Conservation (phyloP, 495 filamentous ascomycete genomes). For the Aspergillus saccharolyticus region DNA sequence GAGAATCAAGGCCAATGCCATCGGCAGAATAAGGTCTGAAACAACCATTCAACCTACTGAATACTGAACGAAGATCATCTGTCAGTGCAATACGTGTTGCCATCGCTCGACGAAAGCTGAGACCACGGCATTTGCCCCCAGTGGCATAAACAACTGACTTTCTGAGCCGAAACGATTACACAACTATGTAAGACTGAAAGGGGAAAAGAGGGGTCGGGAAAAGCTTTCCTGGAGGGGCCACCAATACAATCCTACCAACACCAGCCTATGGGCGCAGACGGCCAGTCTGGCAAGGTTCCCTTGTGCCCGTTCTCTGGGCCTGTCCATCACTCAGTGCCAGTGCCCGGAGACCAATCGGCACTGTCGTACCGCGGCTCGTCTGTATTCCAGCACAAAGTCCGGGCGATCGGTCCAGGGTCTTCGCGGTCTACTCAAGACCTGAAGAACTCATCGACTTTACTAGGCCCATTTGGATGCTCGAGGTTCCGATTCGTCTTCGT, state of each 20-base stretch:
- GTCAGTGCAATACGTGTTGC: neutral
- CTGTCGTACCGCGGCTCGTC: neutral
- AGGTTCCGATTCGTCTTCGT: neutral
- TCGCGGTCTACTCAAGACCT: neutral
- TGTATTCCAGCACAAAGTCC: neutral
- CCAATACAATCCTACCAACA: conserved; percentile 15
- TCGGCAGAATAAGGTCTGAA: conserved; percentile 8
- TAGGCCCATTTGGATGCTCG: conserved; percentile 1
- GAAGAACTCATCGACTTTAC: neutral
- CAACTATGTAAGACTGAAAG: conserved; percentile 4
- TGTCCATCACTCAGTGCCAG: neutral
- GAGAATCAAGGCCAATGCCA: conserved; percentile 13
- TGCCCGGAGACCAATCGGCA: neutral
- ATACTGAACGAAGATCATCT: conserved; percentile 3
- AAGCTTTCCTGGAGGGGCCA: conserved; percentile 15
- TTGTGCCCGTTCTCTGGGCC: neutral
- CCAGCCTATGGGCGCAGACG: neutral
- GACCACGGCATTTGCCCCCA: neutral
- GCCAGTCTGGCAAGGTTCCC: neutral
- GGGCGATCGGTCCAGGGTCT: neutral
- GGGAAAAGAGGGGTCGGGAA: conserved; percentile 19
- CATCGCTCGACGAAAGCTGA: neutral
- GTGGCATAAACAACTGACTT: neutral
- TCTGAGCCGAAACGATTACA: conserved; percentile 11
- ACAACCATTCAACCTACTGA: conserved; percentile 5